These are phyloP conservation scores for Phytophthora meadii DNA, from an alignment of 352 stramenopile species.

Conservation along the genomic window DNA sequence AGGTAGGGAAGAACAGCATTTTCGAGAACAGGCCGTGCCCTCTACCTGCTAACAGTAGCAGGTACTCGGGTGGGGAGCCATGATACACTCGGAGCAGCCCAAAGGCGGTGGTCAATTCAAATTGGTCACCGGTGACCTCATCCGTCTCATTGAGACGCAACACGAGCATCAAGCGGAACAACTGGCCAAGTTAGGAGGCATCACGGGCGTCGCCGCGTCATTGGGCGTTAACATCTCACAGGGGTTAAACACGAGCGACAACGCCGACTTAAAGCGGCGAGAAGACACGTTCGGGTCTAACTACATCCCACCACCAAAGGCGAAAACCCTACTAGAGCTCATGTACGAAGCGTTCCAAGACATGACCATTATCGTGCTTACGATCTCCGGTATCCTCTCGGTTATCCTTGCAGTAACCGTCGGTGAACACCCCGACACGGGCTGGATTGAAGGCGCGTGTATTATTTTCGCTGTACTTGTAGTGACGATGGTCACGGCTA, in stretches of 20 bases:
- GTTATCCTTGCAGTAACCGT: conserved; percentile 60
- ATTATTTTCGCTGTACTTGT: conserved; percentile 93
- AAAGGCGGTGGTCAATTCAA: conserved; percentile 46
- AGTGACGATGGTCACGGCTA: conserved; percentile 89
- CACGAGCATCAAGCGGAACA: conserved; percentile 66
- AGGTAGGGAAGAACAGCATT: conserved; percentile 1
- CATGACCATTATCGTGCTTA: conserved; percentile 75
- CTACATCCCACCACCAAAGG: conserved; percentile 62
- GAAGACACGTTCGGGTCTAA: conserved; percentile 73
- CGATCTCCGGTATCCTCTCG: conserved; percentile 60
- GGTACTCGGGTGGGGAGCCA: conserved; percentile 24
- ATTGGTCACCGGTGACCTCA: conserved; percentile 60
- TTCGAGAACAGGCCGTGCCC: conserved; percentile 11
- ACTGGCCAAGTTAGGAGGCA: conserved; percentile 57
- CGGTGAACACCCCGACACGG: conserved; percentile 62
- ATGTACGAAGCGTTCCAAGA: conserved; percentile 92
- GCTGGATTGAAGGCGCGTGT: conserved; percentile 92
- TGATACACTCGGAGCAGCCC: conserved; percentile 44
- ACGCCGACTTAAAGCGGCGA: conserved; percentile 49
- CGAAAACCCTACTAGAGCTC: conserved; percentile 71
- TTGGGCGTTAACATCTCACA: conserved; percentile 54
- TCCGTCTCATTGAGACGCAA: conserved; percentile 74
- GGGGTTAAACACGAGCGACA: conserved; percentile 62
- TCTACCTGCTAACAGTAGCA: conserved; percentile 10
- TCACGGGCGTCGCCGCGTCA: conserved; percentile 59